Base-by-base conservation (phyloP, 2,329 filamentous ascomycete genomes). In the Paradendryphiella salina region DNA sequence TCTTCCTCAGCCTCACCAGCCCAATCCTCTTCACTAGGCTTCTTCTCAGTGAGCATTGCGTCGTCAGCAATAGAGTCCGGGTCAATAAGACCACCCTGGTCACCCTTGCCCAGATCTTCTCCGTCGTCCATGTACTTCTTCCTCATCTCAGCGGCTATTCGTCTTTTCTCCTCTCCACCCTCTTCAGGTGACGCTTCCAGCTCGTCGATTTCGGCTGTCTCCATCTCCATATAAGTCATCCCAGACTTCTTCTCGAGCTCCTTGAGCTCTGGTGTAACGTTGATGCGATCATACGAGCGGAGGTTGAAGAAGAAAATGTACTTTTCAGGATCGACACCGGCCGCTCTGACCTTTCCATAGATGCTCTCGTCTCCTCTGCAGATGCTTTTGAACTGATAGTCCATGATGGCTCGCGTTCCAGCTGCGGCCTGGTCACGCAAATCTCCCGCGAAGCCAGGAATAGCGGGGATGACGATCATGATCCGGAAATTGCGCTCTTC, bases 361-460 rank as follows among this genome's bases (percentile, higher is more conserved):
- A 99, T 97, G 4, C 90, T 96, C 69, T 97, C 80, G 57, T 95
- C 87, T 5, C 94, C 94, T 36, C 94, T 87, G 66, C 88, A 90
- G 59, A 99, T 96, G 0, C 90, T 96, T 75, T 95, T 96, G 79
- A 94, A 99, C 70, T 97, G 94, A 67, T 96, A 97, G 70, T 97
- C 92, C 90, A 99, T 97, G 65, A 97, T 99, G 9, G 92, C 93
- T 40, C 75, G 62, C 0, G 93, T 97, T 8, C 93, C 93, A 1
- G 84, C 84, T 0, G 93, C 93, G 15, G 88, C 90, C 62, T 89
- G 85, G 10, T 91, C 85, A 49, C 92, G 80, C 23, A 99, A 79
- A 67, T 97, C 93, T 37, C 93, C 93, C 0, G 93, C 92, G 64
- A 99, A 99, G 0, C 93, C 94, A 6, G 94, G 93, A 50, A 99